A percentile compares a stretch with the other conserved stretches of the same genome.
These are phyloP conservation scores for Coemansia sp. DNA, from an alignment of 192 early-diverging fungal species.

Conservation along the genomic window DNA sequence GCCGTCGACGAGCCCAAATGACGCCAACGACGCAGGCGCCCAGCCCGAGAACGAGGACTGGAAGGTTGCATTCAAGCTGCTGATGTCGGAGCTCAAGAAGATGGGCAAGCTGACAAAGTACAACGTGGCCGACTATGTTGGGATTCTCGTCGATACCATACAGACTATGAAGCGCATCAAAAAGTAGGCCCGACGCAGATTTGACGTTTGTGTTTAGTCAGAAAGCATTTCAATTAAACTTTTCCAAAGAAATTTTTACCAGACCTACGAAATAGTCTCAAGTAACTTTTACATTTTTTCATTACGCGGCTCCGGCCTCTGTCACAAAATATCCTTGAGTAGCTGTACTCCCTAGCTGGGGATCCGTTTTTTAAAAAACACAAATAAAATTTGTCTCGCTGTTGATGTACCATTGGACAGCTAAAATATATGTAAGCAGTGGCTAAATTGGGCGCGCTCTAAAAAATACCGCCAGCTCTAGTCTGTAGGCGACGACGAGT, in stretches of 20 bases:
- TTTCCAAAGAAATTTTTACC: background rate
- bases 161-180: conserved; percentile 9
- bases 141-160: conserved; percentile 28
- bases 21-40: background rate
- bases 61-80: conserved; percentile 8
- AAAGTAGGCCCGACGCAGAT: background rate
- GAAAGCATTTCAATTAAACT: background rate
- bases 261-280: too few relatives aligned
- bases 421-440: background rate
- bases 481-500: conserved; percentile 26
- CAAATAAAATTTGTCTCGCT: too few relatives aligned
- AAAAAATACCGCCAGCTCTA: background rate
- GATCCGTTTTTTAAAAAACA: too few relatives aligned
- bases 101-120: conserved; percentile 33
- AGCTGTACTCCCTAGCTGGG: too few relatives aligned
- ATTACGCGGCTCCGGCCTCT: too few relatives aligned
- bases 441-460: background rate
- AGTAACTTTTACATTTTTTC: too few relatives aligned
- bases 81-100: conserved; percentile 28
- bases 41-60: background rate
- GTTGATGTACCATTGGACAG: too few relatives aligned
- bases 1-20: background rate
- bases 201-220: background rate
- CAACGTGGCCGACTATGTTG: conserved; percentile 39
- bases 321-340: too few relatives aligned